Evolutionary conservation across 192 early-diverging fungal species (phyloP).

Genomic region (Globomyces pollinis-pini): DNA sequence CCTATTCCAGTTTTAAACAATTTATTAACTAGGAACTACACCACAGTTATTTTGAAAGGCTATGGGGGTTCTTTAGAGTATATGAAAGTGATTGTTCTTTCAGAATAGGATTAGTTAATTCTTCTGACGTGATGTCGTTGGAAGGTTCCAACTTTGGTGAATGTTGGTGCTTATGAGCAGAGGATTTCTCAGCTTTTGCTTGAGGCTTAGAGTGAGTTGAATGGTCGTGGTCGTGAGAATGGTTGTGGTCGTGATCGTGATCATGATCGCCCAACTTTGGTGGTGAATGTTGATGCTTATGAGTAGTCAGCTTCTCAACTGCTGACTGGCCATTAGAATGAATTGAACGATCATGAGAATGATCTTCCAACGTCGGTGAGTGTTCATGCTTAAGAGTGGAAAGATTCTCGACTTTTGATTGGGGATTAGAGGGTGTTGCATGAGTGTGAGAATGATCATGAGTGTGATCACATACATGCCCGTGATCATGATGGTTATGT

Average conservation of each 20-base stretch:
- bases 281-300: neutral
- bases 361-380: neutral
- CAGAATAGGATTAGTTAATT: too few species aligned
- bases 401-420: neutral
- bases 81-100: too few species aligned
- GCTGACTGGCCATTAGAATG: neutral
- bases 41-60: too few species aligned
- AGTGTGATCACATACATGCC: neutral
- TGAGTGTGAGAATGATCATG: neutral
- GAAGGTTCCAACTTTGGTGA: too few species aligned
- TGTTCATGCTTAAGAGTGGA: neutral
- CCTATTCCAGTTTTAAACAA: too few species aligned
- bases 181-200: too few species aligned
- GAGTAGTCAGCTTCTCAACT: too few species aligned
- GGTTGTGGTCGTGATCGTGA: neutral
- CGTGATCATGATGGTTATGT: slow-evolving; percentile 8
- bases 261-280: neutral
- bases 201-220: neutral
- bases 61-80: too few species aligned
- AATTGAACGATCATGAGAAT: neutral
- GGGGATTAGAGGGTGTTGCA: neutral
- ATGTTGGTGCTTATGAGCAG: too few species aligned
- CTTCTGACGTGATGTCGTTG: too few species aligned
- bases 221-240: neutral
- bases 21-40: too few species aligned